Evolutionary conservation across 2,329 filamentous ascomycete genomes (phyloP), one percentile per base, ranked within the genome.

Genomic region (Alternaria angustiovoidea): DNA sequence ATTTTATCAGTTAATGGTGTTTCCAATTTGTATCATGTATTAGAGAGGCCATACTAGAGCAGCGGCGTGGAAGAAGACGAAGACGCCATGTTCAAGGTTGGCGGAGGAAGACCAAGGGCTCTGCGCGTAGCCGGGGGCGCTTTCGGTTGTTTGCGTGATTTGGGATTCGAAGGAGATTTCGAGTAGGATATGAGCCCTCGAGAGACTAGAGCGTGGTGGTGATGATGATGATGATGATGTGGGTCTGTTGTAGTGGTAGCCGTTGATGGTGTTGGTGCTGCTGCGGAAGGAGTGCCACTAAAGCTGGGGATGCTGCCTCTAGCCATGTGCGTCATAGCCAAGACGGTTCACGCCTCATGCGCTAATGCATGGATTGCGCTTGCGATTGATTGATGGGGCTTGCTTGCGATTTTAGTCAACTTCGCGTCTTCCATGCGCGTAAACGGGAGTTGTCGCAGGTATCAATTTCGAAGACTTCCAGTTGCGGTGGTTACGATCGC

Each of bases 11-110:
- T 46, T 28, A 26, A 16, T 4, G 7, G 58, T 26, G 4, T 9
- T 18, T 12, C 4, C 7, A 16, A 16, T 2, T 24, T 51, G 36
- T n/a, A 36, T 43, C 36, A 26, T 14, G 38, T 18, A 38, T 48
- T 41, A 39, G 18, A 18, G 38, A 18, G 36, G 14, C 38, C 67
- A 36, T 72, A 80, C 77, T 80, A 80, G 61, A 80, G 73, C 60
- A 80, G 76, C 34, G 77, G 75, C 42, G 76, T 78, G 14, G 78
- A 64, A 8, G 72, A 71, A 3, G 77, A 79, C 20, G 77, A 79
- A 53, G 78, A 78, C 38, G 76, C 77, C 77, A 79, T 79, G 54
- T 44, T 69, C 64, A 54, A n/a, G 34, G 42, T 49, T 22, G 48
- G 54, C 11, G 53, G 39, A 43, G 38, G 44, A 48, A 34, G n/a